A percentile compares a stretch with the other conserved stretches of the same genome.
These are phyloP conservation scores for Parmelia sp. DNA, from an alignment of 495 filamentous ascomycete species.

Conservation along the genomic window DNA sequence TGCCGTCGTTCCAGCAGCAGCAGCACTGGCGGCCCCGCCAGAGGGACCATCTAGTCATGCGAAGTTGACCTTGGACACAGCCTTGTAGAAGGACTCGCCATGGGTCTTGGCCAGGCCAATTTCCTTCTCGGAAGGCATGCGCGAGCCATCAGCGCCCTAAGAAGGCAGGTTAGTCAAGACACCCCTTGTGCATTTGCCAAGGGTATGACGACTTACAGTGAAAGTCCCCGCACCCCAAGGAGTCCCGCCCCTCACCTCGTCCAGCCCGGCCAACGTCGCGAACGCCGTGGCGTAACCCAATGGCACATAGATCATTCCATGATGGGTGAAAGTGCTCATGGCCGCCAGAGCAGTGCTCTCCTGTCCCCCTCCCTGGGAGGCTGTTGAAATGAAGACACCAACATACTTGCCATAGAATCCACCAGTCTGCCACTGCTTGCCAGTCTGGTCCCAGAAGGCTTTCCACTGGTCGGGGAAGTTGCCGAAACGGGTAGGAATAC, in stretches of 20 bases:
- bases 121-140: constrained; percentile 69
- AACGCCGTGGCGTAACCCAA: constrained; percentile 86
- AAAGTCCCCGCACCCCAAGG: constrained; percentile 97
- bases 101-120: constrained; percentile 71
- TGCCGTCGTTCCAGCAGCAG: constrained; percentile 5
- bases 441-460: constrained; percentile 79
- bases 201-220: constrained; percentile 46
- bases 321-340: constrained; percentile 85
- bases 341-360: constrained; percentile 76
- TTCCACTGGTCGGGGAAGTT: constrained; percentile 99
- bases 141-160: constrained; percentile 64
- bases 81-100: constrained; percentile 80
- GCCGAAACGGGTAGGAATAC: constrained; percentile 96
- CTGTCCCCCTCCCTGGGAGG: constrained; percentile 79
- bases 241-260: constrained; percentile 75
- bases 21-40: background rate
- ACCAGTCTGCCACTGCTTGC: constrained; percentile 63
- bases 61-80: constrained; percentile 64
- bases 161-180: constrained; percentile 12
- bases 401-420: constrained; percentile 86
- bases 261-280: constrained; percentile 55
- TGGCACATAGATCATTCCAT: constrained; percentile 93
- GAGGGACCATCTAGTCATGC: constrained; percentile 69
- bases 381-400: constrained; percentile 85
- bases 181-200: background rate